phyloP scores from a whole-genome alignment of 352 stramenopile species.

The Globisporangium emineosum region DNA sequence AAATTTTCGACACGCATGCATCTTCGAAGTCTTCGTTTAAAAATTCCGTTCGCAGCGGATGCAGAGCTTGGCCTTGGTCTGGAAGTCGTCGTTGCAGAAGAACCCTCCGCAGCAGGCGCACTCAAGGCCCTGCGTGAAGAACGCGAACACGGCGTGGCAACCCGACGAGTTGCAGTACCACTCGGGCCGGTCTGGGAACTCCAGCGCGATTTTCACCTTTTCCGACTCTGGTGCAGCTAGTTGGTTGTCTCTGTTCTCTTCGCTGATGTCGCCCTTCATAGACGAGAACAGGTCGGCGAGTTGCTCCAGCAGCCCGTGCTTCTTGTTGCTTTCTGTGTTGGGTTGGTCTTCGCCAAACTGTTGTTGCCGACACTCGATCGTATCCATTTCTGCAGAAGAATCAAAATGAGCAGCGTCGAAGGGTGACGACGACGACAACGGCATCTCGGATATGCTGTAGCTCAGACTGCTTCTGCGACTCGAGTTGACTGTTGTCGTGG shows the following conservation, averaged over 20 bases:
- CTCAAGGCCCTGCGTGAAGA: conserved; percentile 54
- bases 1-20: background rate
- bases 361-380: conserved; percentile 19
- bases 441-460: conserved; percentile 6
- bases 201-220: conserved; percentile 20
- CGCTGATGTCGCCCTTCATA: background rate
- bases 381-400: background rate
- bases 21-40: background rate
- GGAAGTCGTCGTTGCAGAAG: conserved; percentile 57
- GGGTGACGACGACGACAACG: background rate
- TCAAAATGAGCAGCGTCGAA: background rate
- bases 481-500: conserved; percentile 8
- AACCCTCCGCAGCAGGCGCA: conserved; percentile 47
- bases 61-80: conserved; percentile 36
- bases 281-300: conserved; percentile 10
- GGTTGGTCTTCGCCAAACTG: background rate
- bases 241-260: conserved; percentile 4
- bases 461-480: conserved; percentile 18
- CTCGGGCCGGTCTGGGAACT: conserved; percentile 56
- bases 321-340: background rate
- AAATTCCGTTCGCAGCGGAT: conserved; percentile 11
- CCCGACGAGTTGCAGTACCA: conserved; percentile 72
- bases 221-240: background rate
- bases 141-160: conserved; percentile 63
- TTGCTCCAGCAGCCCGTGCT: background rate